Evolutionary conservation across 1,139 yeast genomes (phyloP).

Genomic region (Yamadazyma sp.): DNA sequence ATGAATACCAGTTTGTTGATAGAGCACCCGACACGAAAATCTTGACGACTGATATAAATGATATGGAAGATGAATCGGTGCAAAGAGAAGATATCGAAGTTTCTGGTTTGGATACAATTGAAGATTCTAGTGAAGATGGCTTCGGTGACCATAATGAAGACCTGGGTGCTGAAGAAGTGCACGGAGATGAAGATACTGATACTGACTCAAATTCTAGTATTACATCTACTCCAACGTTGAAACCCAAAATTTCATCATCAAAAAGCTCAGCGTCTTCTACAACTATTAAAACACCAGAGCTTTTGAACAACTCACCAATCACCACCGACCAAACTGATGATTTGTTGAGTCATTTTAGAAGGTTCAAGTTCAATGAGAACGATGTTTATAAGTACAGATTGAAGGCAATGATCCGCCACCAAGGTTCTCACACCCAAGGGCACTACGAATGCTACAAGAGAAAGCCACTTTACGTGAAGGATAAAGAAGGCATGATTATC

Average conservation of each 20-base stretch:
- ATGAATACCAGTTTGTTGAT: slow-evolving; percentile 6
- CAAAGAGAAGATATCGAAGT: slow-evolving; percentile 45
- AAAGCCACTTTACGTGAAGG: slow-evolving; percentile 63
- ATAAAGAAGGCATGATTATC: slow-evolving; percentile 44
- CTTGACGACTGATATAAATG: slow-evolving; percentile 43
- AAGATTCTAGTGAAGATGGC: slow-evolving; percentile 27
- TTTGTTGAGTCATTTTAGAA: slow-evolving; percentile 38
- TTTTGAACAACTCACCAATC: slow-evolving; percentile 39
- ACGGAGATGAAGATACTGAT: slow-evolving; percentile 21
- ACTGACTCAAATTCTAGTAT: slow-evolving; percentile 9
- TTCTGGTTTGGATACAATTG: slow-evolving; percentile 25
- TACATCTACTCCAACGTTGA: slow-evolving; percentile 11
- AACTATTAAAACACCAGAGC: slow-evolving; percentile 20
- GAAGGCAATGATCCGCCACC: slow-evolving; percentile 75
- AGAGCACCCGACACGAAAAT: slow-evolving; percentile 22
- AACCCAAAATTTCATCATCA: slow-evolving; percentile 8
- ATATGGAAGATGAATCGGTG: slow-evolving; percentile 46
- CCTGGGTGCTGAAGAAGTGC: slow-evolving; percentile 22
- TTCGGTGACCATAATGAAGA: slow-evolving; percentile 19
- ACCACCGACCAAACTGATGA: slow-evolving; percentile 40
- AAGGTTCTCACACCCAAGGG: slow-evolving; percentile 87
- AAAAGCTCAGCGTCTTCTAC: slow-evolving; percentile 16
- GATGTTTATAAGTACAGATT: slow-evolving; percentile 56
- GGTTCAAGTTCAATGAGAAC: slow-evolving; percentile 45
- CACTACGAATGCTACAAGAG: slow-evolving; percentile 82